These are phyloP conservation scores for Phytophthora pluvialis DNA, from an alignment of 352 stramenopile genomes.

Conservation along the genomic window DNA sequence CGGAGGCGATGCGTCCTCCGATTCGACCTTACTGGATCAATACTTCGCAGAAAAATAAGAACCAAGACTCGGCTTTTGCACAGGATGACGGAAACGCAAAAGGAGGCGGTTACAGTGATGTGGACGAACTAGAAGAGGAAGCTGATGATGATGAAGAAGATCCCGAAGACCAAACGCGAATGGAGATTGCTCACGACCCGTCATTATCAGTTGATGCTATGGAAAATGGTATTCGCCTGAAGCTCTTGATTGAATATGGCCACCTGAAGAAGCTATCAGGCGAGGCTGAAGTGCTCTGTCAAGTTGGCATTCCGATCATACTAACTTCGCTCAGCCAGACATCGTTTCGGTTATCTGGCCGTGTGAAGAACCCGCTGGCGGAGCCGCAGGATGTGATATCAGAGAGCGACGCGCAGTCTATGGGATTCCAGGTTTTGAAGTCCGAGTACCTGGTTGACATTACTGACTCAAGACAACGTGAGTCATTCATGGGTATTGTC, in stretches of 20 bases:
- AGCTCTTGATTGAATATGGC: slow-evolving; percentile 80
- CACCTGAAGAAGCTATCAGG: slow-evolving; percentile 75
- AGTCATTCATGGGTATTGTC: slow-evolving; percentile 87
- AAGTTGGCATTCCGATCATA: slow-evolving; percentile 86
- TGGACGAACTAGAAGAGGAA: slow-evolving; percentile 55
- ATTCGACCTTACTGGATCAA: slow-evolving; percentile 89
- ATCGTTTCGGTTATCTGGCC: slow-evolving; percentile 70
- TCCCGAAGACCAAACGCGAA: slow-evolving; percentile 51
- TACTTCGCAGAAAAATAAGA: slow-evolving; percentile 35
- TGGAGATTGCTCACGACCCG: slow-evolving; percentile 71
- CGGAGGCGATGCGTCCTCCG: slow-evolving; percentile 70
- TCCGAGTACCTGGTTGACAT: slow-evolving; percentile 87
- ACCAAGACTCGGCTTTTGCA: slow-evolving; percentile 24
- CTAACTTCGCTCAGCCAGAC: slow-evolving; percentile 84
- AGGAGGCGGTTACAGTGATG: slow-evolving; percentile 35
- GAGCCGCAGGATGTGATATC: slow-evolving; percentile 64
- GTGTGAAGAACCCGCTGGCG: slow-evolving; percentile 62
- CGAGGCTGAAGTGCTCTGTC: slow-evolving; percentile 77
- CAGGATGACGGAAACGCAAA: slow-evolving; percentile 13
- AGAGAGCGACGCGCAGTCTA: slow-evolving; percentile 62
- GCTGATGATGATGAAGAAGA: slow-evolving; percentile 68
- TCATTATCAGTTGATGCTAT: slow-evolving; percentile 85
- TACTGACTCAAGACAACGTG: slow-evolving; percentile 67
- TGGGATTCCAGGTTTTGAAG: slow-evolving; percentile 83
- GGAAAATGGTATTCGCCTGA: slow-evolving; percentile 85